Evolutionary conservation across 176 grass and related monocot genomes (phyloP).

Genomic region (Oryza coarctata): DNA sequence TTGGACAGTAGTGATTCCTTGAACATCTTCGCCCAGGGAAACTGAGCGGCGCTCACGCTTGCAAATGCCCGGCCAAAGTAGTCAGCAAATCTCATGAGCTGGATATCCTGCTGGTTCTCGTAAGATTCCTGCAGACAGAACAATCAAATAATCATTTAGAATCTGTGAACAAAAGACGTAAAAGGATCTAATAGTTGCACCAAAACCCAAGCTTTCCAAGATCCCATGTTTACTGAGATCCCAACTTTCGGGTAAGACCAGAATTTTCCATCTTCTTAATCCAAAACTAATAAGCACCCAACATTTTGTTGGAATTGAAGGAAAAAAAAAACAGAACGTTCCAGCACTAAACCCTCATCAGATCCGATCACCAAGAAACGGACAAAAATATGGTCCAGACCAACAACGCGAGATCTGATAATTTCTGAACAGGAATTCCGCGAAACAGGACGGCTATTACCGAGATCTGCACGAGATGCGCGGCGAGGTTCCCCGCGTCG

Average conservation of each 20-base stretch:
- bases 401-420: conserved; percentile 33
- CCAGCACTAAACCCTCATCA: conserved; percentile 30
- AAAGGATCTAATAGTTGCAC: conserved; percentile 23
- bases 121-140: conserved; percentile 62
- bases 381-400: conserved; percentile 34
- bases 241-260: conserved; percentile 22
- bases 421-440: background rate
- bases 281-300: background rate
- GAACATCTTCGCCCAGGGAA: conserved; percentile 93
- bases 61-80: conserved; percentile 81
- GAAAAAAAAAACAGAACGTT: background rate
- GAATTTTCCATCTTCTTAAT: conserved; percentile 17
- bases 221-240: conserved; percentile 39
- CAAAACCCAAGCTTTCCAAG: conserved; percentile 22
- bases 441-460: conserved; percentile 20
- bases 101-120: conserved; percentile 82
- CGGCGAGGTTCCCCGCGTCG: conserved; percentile 65
- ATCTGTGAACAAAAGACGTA: conserved; percentile 2
- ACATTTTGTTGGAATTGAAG: conserved; percentile 14
- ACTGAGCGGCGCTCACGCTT: conserved; percentile 70
- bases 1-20: conserved; percentile 85
- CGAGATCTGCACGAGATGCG: conserved; percentile 78
- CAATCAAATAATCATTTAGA: background rate
- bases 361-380: conserved; percentile 32
- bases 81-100: conserved; percentile 96